These are phyloP conservation scores for Staphylotrichum longicolle DNA, from an alignment of 495 filamentous ascomycete genomes.

Conservation along the genomic window DNA sequence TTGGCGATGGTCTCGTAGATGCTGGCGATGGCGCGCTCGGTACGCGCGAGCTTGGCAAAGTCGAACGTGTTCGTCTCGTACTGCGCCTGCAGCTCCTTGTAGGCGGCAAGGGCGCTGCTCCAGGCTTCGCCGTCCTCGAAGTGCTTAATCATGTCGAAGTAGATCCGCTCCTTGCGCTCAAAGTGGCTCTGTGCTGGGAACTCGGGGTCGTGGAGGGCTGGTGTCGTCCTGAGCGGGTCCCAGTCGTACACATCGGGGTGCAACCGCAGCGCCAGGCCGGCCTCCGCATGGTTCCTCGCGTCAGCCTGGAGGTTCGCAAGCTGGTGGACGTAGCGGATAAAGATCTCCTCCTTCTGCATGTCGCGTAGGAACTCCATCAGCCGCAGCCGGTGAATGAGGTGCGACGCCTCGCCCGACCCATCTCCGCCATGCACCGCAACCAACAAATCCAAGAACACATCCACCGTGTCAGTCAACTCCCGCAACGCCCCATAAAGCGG, in stretches of 20 bases:
- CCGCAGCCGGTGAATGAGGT: conserved; percentile 79
- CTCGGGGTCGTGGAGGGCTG: conserved; percentile 65
- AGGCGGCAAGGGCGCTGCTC: conserved; percentile 84
- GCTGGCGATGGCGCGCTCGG: conserved; percentile 86
- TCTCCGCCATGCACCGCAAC: conserved; percentile 87
- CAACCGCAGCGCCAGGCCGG: conserved; percentile 82
- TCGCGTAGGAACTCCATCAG: conserved; percentile 97
- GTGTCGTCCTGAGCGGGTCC: conserved; percentile 69
- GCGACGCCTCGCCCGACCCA: conserved; percentile 69
- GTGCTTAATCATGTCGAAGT: conserved; percentile 89
- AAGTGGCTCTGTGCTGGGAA: conserved; percentile 86
- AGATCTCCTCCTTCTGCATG: conserved; percentile 97
- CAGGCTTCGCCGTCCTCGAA: conserved; percentile 92
- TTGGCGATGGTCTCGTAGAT: conserved; percentile 86
- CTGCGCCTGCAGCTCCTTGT: conserved; percentile 83
- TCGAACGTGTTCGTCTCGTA: conserved; percentile 90
- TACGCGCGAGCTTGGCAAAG: conserved; percentile 83
- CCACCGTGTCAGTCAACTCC: conserved; percentile 75
- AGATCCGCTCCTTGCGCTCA: conserved; percentile 87
- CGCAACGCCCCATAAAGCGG: conserved; percentile 73
- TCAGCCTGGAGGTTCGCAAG: conserved; percentile 74
- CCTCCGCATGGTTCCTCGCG: conserved; percentile 79
- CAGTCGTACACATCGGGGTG: conserved; percentile 94
- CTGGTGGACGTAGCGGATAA: conserved; percentile 94
- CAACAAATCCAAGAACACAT: conserved; percentile 87